phyloP scores from a whole-genome alignment of 208 protist genomes.

The Vickermania ingenoplastis region DNA sequence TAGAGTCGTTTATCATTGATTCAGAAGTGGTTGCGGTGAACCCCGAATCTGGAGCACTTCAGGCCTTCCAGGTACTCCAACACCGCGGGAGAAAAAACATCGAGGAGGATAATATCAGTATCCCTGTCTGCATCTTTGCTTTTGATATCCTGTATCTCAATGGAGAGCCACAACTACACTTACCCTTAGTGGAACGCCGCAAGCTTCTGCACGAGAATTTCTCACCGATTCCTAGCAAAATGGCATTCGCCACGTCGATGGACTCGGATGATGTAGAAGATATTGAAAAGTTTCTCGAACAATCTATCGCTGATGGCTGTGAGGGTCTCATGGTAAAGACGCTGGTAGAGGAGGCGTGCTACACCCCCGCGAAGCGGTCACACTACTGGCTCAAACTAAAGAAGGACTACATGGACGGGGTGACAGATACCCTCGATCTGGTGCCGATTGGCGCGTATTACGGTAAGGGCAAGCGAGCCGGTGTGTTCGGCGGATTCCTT shows the following conservation, averaged over 20 bases:
- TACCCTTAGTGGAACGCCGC: slow-evolving; percentile 80
- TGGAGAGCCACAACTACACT: slow-evolving; percentile 80
- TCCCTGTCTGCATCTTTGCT: slow-evolving; percentile 97
- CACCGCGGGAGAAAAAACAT: slow-evolving; percentile 91
- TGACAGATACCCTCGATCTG: slow-evolving; percentile 98
- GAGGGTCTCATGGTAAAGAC: slow-evolving; percentile 99
- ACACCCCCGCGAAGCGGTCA: slow-evolving; percentile 95
- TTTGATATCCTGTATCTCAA: slow-evolving; percentile 99
- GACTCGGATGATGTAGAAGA: slow-evolving; percentile 89
- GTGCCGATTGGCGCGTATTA: slow-evolving; percentile 97
- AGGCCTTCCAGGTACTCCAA: slow-evolving; percentile 94
- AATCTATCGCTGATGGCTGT: slow-evolving; percentile 84
- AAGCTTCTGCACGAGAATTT: slow-evolving; percentile 55
- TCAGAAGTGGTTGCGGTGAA: slow-evolving; percentile 97
- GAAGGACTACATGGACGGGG: slow-evolving; percentile 98
- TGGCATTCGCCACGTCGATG: slow-evolving; percentile 84
- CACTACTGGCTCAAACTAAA: slow-evolving; percentile 99
- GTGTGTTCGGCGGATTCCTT: slow-evolving; percentile 96
- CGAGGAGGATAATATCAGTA: slow-evolving; percentile 80
- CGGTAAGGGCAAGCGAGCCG: slow-evolving; percentile 98
- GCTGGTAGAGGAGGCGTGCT: slow-evolving; percentile 87
- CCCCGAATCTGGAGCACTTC: slow-evolving; percentile 73
- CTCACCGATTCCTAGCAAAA: slow-evolving; percentile 59
- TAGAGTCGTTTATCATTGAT: slow-evolving; percentile 98
- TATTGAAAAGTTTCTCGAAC: slow-evolving; percentile 92